Evolutionary conservation across 73 alveolate species (phyloP), one percentile per base, ranked within the genome.

Genomic region (Vitrella brassicaformis): DNA sequence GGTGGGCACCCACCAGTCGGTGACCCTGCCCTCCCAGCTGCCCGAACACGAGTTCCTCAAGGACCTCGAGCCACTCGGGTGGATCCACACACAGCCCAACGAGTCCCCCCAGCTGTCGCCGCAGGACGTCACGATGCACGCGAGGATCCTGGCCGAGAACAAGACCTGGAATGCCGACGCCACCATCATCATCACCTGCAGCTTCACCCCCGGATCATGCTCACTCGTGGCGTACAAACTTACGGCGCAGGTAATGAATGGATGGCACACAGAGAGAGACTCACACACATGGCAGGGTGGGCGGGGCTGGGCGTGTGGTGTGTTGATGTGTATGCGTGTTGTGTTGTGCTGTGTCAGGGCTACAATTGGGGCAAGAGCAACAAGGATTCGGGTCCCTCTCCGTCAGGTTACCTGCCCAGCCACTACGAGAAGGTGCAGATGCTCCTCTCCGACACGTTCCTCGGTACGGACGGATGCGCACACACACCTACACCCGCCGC

Each of bases 61-160:
- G 45, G 98, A 97, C 79, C 85, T 97, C 81, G 99, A 97, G 82
- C 99, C 99, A 27, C 88, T 97, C 56, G 99, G 99, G n/a, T 93
- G 98, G 98, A 90, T 97, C 68, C 99, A 97, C 85, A 96, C 99
- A 75, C 91, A 89, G 67, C 95, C 97, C n/a, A 71, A 68, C 70
- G 99, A 94, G 83, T 75, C 90, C 25, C 79, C 90, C 79, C 80
- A 82, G 66, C 89, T 96, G 70, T 79, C 97, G 27, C 92, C 97
- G 29, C 88, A 80, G 86, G 99, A 97, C 79, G 92, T 93, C 46
- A 89, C 92, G 71, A 75, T 90, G 66, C 97, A 93, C 68, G 91
- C 98, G 39, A 92, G 91, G 84, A 87, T 91, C 84, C 70, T 96
- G 31, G 85, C 86, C 71, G 98, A 94, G 69, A 95, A 94, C 80